phyloP scores from a whole-genome alignment of 2,329 filamentous ascomycete species.

The Colletotrichum sp. region DNA sequence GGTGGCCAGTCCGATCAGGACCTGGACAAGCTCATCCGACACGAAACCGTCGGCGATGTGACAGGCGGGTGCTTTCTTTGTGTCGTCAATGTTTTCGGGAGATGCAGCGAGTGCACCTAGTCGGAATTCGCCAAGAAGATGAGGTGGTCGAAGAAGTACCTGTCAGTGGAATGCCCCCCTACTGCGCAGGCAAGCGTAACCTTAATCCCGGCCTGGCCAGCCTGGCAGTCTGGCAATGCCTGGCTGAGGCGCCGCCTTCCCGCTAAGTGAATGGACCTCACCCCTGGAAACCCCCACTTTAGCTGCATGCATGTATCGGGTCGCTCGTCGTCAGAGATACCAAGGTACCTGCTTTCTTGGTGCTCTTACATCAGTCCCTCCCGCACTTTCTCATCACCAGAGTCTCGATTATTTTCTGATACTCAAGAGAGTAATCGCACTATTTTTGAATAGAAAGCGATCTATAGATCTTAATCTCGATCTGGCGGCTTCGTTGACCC shows the following conservation, averaged over 20 bases:
- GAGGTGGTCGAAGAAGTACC: constrained; percentile 21
- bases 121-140: constrained; percentile 19
- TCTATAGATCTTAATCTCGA: not conserved
- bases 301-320: constrained; percentile 7
- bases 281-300: not conserved
- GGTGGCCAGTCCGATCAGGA: constrained; percentile 17
- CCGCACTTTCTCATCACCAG: not conserved
- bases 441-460: not conserved
- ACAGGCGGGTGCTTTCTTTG: not conserved
- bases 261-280: constrained; percentile 8
- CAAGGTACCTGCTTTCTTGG: not conserved
- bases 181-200: constrained; percentile 10
- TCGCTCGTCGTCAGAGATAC: not conserved
- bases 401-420: not conserved
- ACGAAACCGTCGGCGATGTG: not conserved
- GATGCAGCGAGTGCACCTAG: constrained; percentile 4
- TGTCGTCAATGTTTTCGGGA: not conserved
- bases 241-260: not conserved
- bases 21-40: constrained; percentile 18
- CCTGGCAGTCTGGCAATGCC: constrained; percentile 4
- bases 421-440: not conserved
- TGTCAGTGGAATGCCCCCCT: constrained; percentile 13
- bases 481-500: not conserved
- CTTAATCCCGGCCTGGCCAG: constrained; percentile 17
- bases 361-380: not conserved